A percentile compares a stretch with the other conserved stretches of the same genome.
Conservation (phyloP, 805 yeast genomes). For the Candida silvicultrix region DNA sequence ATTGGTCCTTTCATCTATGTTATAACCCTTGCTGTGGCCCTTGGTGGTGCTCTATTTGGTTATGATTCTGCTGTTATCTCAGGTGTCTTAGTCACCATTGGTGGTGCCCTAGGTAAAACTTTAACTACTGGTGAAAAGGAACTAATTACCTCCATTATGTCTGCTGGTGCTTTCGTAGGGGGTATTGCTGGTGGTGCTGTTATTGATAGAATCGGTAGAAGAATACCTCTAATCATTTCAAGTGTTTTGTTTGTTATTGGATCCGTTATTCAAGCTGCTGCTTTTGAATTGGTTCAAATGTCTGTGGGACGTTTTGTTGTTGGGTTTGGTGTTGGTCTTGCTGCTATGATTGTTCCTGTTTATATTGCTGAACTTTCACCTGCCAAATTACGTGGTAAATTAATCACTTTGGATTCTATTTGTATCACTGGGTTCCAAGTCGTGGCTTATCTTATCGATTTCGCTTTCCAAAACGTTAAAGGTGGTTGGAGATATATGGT, state of each 20-base stretch:
- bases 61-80: conserved; percentile 62
- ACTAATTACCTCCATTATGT: conserved; percentile 36
- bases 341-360: conserved; percentile 61
- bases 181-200: conserved; percentile 42
- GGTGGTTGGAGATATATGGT: conserved; percentile 34
- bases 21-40: conserved; percentile 29
- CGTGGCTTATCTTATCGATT: conserved; percentile 35
- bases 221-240: conserved; percentile 31
- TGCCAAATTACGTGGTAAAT: conserved; percentile 30
- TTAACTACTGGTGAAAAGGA: conserved; percentile 33
- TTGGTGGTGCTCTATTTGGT: conserved; percentile 59
- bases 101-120: conserved; percentile 26
- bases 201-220: conserved; percentile 45
- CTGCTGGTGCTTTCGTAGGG: conserved; percentile 50
- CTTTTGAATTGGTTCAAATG: conserved; percentile 29
- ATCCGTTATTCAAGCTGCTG: conserved; percentile 41
- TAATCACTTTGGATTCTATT: conserved; percentile 31
- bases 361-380: conserved; percentile 49
- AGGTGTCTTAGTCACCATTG: conserved; percentile 47
- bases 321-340: conserved; percentile 70
- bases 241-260: conserved; percentile 40
- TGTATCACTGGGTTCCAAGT: conserved; percentile 47
- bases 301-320: conserved; percentile 51
- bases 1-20: neutral
- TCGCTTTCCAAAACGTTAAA: conserved; percentile 22